Base-by-base conservation (phyloP, 2,329 filamentous ascomycete species). In the Fusarium avenaceum region DNA sequence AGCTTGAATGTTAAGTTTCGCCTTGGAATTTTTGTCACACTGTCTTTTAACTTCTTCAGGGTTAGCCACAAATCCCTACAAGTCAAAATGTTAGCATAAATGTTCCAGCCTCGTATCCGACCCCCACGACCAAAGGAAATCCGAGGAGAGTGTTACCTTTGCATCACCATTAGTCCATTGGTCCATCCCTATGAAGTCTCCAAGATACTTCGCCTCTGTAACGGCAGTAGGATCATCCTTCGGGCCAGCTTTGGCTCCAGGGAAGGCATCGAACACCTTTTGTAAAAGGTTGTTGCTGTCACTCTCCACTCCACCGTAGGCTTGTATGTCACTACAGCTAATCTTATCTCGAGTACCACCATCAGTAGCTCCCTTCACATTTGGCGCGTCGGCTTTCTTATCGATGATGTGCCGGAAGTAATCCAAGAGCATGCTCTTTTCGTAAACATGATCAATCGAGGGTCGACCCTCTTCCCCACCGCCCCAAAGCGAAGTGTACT, bases 341-440 rank as follows among this genome's bases (percentile, higher is more conserved):
- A 68, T 63, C 45, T 54, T 63, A 7, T 33, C 3, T 0, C n/a
- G 24, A 7, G 22, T 3, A 0, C 17, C 28, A 11, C 45, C 45
- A 0, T 28, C 15, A 17, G 20, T 38, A 2, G 15, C 17, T 4
- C 46, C 53, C 7, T 28, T n/a, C 1, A 65, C 32, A 15, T 17
- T 43, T 4, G 20, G 20, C 20, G 20, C 20, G 0, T 33, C 4
- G 6, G 22, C 30, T 0, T 7, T 38, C 1, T n/a, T 17, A 13
- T 63, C 38, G 6, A 66, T 20, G 10, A 68, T 68, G 1, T 20
- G 13, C 0, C 0, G 17, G n/a, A 58, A 65, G 13, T 51, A 69
- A 7, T 69, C 53, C 22, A 43, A 22, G 0, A 69, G 47, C 49
- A 56, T 62, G 6, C 52, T 65, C 60, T 69, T 69, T 26, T 67